Conservation (phyloP, 805 yeast genomes). For the Lachancea thermotolerans region DNA sequence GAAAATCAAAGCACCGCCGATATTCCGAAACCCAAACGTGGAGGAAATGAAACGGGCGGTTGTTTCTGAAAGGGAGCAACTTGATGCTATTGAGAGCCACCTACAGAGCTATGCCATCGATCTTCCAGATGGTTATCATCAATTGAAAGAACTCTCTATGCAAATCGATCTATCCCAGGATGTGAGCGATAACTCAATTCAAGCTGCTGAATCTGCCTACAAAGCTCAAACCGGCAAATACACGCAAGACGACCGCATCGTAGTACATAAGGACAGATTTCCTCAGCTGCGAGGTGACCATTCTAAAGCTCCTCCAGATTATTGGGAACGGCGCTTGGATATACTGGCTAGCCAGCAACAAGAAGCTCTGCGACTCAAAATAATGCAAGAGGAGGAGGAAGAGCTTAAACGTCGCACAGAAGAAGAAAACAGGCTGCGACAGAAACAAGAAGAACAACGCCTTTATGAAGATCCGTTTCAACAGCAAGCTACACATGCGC, state of each 20-base stretch:
- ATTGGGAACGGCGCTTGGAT: conserved; percentile 24
- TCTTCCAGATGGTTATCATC: not conserved
- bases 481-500: conserved; percentile 1
- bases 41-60: conserved; percentile 11
- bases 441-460: conserved; percentile 12
- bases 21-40: conserved; percentile 7
- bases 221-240: conserved; percentile 9
- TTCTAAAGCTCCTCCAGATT: conserved; percentile 27
- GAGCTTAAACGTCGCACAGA: conserved; percentile 12
- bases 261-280: conserved; percentile 18
- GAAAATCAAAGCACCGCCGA: conserved; percentile 17
- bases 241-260: conserved; percentile 16
- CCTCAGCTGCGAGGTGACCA: conserved; percentile 14
- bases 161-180: not conserved
- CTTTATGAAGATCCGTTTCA: conserved; percentile 8
- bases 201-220: not conserved
- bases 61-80: conserved; percentile 12
- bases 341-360: conserved; percentile 6
- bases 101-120: not conserved
- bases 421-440: conserved; percentile 11
- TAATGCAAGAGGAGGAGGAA: conserved; percentile 9
- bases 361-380: conserved; percentile 7
- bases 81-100: conserved; percentile 2
- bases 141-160: not conserved
- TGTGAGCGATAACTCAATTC: not conserved